Conservation (phyloP, 2,329 filamentous ascomycete genomes). For the Mollisia scopiformis region DNA sequence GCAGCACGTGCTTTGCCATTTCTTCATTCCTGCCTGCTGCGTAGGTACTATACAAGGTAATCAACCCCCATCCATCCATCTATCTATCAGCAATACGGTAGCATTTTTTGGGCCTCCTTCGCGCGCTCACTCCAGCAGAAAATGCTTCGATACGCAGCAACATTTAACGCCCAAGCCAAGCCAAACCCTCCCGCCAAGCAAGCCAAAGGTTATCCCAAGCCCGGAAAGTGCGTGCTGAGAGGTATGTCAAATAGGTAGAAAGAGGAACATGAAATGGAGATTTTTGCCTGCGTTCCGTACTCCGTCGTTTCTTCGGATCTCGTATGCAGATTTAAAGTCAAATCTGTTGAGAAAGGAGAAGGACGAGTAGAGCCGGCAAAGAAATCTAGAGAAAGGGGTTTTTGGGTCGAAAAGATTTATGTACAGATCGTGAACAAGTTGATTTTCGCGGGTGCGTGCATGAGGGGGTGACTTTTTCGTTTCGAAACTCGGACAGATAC, state of each 20-base stretch:
- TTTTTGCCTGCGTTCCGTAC: background rate
- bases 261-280: background rate
- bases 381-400: slow-evolving; percentile 1
- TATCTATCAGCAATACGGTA: background rate
- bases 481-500: background rate
- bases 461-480: background rate
- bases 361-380: background rate
- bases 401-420: background rate
- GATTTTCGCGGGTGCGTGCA: background rate
- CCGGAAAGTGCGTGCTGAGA: background rate
- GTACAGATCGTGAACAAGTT: background rate
- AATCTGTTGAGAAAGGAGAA: background rate
- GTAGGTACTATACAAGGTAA: background rate
- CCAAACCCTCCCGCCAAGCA: background rate
- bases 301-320: background rate
- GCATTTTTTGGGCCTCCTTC: background rate
- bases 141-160: background rate
- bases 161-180: background rate
- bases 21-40: no score
- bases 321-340: background rate
- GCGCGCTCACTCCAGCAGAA: background rate
- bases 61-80: background rate
- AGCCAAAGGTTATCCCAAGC: background rate
- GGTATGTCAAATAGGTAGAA: background rate
- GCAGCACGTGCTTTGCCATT: background rate